These are phyloP conservation scores for Pecoramyces ruminantium DNA, from an alignment of 192 early-diverging fungal genomes.

Conservation along the genomic window DNA sequence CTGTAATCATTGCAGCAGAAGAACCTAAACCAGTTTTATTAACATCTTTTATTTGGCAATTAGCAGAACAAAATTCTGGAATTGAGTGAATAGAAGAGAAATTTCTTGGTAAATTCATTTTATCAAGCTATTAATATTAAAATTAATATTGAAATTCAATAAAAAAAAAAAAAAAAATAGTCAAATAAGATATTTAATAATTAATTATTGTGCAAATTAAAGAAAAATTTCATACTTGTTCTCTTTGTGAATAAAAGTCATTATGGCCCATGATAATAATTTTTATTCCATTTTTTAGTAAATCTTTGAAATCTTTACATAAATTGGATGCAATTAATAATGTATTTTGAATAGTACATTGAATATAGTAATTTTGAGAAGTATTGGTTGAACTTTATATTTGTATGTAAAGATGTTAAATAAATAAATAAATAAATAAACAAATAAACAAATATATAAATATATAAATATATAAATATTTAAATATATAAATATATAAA, in stretches of 20 bases:
- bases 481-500: no score
- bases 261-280: constrained; percentile 80
- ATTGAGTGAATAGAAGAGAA: constrained; percentile 20
- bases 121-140: background rate
- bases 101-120: background rate
- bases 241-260: constrained; percentile 97
- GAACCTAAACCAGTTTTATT: constrained; percentile 95
- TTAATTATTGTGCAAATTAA: no score
- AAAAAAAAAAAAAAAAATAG: background rate
- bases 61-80: constrained; percentile 8
- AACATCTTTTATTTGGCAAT: constrained; percentile 26
- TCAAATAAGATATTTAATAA: no score
- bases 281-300: constrained; percentile 23
- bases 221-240: constrained; percentile 27
- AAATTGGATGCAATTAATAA: constrained; percentile 5
- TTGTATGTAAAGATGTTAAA: no score
- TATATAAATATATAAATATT: no score
- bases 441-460: no score
- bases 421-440: no score
- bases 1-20: constrained; percentile 90
- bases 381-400: background rate
- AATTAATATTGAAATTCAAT: background rate
- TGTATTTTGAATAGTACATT: background rate
- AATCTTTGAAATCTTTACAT: background rate
- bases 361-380: background rate